Base-by-base conservation (phyloP, 768 basidiomycete genomes). In the Tulasnella sp. region DNA sequence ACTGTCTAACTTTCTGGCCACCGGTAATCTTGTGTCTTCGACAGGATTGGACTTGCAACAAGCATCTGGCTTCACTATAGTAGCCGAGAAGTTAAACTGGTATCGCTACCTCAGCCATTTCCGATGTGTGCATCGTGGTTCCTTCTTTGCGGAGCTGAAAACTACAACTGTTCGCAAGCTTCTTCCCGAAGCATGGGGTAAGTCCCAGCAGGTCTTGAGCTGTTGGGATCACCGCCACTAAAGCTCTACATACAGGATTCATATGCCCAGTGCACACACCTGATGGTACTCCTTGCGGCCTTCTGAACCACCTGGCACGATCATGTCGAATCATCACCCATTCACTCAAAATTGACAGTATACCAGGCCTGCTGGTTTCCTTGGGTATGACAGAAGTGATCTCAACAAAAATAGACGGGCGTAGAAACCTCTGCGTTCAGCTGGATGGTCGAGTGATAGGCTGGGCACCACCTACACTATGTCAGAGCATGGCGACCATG, bases 11-110 rank as follows among this genome's bases (percentile, higher is more conserved):
- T 99, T 99, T 72, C 75, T 99, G 37, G 95, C 95, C 13, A 98
- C 95, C 3, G 95, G 95, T 24, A 98, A 98, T 62, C 72, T 99
- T 22, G 75, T 92, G 46, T 93, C 95, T 7, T 90, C 89, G 0
- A 83, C 89, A 1, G 95, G 95, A 54, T 79, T 99, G 48, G 95
- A 98, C 67, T 70, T 99, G 13, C 93, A 98, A 64, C 95, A 99
- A 66, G 83, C 92, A 0, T 83, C 91, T 15, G 95, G 95, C n/a
- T 98, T 93, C 67, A 98, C 95, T 1, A 95, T 99, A 58, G 85
- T 98, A 29, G 95, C 92, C 4, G 95, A 99, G 70, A 98, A 98
- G 67, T 73, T 99, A 54, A 99, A 99, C 65, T 99, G 95, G 79
- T 82, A 86, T 58, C 89, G 95, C 32, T 99, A 96, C 66, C 90